Conservation (phyloP, 441 rosid genomes). For the Pelargonium citronellum region DNA sequence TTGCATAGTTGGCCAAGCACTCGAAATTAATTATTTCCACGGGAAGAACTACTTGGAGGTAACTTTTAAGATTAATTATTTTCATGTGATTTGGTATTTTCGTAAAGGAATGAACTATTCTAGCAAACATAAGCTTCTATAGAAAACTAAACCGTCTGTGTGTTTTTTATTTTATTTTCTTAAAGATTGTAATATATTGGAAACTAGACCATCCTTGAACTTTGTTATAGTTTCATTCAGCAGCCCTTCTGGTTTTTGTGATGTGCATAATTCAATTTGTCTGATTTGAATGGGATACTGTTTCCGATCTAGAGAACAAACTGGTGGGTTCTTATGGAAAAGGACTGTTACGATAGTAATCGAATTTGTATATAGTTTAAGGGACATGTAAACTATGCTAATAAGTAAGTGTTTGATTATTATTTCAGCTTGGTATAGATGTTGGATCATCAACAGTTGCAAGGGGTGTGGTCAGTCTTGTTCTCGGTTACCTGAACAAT, state of each 20-base stretch:
- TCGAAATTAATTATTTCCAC: slow-evolving; percentile 75
- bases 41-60: slow-evolving; percentile 96
- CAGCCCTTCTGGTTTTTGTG: no score
- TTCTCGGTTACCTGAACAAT: slow-evolving; percentile 91
- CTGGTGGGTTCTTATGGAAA: neutral
- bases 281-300: neutral
- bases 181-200: no score
- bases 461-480: slow-evolving; percentile 92
- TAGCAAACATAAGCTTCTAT: no score
- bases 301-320: neutral
- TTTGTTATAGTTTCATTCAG: no score
- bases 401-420: neutral
- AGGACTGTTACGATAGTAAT: no score
- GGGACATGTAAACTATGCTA: neutral
- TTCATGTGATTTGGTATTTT: no score
- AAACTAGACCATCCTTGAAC: no score
- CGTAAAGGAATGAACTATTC: no score
- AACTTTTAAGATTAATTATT: neutral
- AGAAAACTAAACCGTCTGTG: no score
- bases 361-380: neutral
- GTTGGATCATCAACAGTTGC: slow-evolving; percentile 94
- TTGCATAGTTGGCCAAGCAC: slow-evolving; percentile 89
- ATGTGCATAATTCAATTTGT: neutral
- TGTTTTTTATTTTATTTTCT: no score
- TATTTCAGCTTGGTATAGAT: slow-evolving; percentile 82